Evolutionary conservation across 169 alveolate genomes (phyloP).

Genomic region (Eimeria acervulina): DNA sequence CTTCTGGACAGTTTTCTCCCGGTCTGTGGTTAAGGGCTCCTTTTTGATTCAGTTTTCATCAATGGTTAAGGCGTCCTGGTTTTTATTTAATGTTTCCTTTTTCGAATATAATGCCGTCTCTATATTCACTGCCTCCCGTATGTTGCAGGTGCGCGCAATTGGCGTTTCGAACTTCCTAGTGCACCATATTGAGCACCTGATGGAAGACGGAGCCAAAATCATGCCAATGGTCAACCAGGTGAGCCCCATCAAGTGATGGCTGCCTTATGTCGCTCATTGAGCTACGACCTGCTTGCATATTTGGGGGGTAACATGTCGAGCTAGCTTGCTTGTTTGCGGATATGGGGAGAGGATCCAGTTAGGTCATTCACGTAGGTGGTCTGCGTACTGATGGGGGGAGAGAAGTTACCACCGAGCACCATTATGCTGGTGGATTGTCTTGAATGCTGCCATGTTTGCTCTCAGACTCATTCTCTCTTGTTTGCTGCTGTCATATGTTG

Average conservation of each 20-base stretch:
- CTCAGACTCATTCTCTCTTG: not conserved
- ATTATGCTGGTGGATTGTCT: too few relatives aligned
- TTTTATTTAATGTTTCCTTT: too few relatives aligned
- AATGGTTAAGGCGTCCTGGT: too few relatives aligned
- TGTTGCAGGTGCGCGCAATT: slow-evolving; percentile 81
- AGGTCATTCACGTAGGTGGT: too few relatives aligned
- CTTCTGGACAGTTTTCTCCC: too few relatives aligned
- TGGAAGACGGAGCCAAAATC: slow-evolving; percentile 74
- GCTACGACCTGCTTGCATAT: not conserved
- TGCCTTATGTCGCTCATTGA: not conserved
- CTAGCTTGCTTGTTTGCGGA: not conserved
- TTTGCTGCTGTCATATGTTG: not conserved
- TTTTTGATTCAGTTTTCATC: too few relatives aligned
- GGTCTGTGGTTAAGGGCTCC: too few relatives aligned
- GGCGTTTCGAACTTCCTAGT: slow-evolving; percentile 82
- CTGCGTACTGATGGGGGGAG: too few relatives aligned
- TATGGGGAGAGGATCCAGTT: too few relatives aligned
- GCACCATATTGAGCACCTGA: slow-evolving; percentile 75
- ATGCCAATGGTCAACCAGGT: slow-evolving; percentile 84
- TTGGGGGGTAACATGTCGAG: not conserved
- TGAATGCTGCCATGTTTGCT: too few relatives aligned
- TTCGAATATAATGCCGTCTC: too few relatives aligned
- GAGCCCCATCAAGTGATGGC: not conserved
- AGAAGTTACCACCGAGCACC: too few relatives aligned
- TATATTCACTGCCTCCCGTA: not conserved